Percentiles rank a stretch among this genome's conserved stretches.
phyloP scores from a whole-genome alignment of 805 yeast genomes.

The Candida xiaguanensis region DNA sequence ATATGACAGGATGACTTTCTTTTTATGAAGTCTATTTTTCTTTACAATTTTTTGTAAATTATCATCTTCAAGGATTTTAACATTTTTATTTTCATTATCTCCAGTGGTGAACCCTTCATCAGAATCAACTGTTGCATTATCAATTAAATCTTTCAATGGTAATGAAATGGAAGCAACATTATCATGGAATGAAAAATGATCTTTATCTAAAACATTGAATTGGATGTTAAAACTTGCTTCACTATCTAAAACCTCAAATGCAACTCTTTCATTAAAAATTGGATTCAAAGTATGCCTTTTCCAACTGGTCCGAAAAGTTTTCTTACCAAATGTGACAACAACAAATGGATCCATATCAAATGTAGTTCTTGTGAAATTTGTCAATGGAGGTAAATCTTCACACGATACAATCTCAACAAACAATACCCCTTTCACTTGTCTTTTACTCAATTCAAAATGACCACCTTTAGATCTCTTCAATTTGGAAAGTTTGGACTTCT shows the following conservation, averaged over 20 bases:
- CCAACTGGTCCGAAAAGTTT: constrained; percentile 82
- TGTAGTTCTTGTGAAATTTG: constrained; percentile 65
- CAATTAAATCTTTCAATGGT: constrained; percentile 48
- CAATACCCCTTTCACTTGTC: constrained; percentile 60
- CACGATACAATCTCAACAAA: constrained; percentile 75
- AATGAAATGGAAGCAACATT: constrained; percentile 66
- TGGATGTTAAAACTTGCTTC: constrained; percentile 66
- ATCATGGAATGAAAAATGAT: constrained; percentile 78
- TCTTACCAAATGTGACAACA: constrained; percentile 83
- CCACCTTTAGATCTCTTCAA: background rate
- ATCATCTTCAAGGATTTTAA: constrained; percentile 10
- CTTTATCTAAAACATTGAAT: constrained; percentile 80
- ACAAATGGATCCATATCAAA: constrained; percentile 98
- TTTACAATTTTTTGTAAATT: constrained; percentile 14
- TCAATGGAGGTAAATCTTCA: constrained; percentile 72
- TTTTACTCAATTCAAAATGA: constrained; percentile 28
- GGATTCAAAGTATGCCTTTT: constrained; percentile 81
- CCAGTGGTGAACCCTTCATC: constrained; percentile 6
- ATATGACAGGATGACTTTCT: constrained; percentile 18
- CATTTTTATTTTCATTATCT: constrained; percentile 8
- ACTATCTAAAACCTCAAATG: constrained; percentile 68
- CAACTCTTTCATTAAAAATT: constrained; percentile 70
- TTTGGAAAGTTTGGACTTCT: constrained; percentile 5
- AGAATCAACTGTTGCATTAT: constrained; percentile 26
- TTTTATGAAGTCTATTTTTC: constrained; percentile 20